A percentile compares a stretch with the other conserved stretches of the same genome.
phyloP scores from a whole-genome alignment of 169 alveolate genomes.

The Eimeria tenella region DNA sequence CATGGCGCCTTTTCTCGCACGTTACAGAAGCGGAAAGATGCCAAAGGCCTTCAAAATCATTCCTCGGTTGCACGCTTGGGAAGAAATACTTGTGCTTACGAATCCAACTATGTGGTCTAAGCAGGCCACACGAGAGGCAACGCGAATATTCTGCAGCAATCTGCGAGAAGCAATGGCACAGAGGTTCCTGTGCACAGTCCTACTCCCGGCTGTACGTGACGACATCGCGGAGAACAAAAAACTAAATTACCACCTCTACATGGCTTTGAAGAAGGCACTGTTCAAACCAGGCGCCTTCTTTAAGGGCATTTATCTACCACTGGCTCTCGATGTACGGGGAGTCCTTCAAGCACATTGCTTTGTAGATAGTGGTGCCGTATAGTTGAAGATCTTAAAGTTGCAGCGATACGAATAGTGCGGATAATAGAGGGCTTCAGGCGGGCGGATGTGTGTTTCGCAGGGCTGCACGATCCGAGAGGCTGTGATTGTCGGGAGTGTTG shows the following conservation, averaged over 20 bases:
- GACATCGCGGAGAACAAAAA: conserved; percentile 89
- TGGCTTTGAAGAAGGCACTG: conserved; percentile 91
- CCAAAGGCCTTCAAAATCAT: conserved; percentile 95
- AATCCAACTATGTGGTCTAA: conserved; percentile 95
- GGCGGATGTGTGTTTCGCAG: background rate
- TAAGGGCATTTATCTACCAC: conserved; percentile 95
- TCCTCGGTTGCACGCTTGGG: conserved; percentile 95
- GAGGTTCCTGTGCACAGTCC: conserved; percentile 84
- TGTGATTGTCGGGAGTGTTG: conserved; percentile 92
- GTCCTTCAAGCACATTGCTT: background rate
- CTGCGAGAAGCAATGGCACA: conserved; percentile 86
- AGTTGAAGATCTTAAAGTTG: too few species aligned
- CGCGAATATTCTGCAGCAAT: conserved; percentile 90
- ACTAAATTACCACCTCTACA: conserved; percentile 93
- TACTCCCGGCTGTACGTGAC: conserved; percentile 92
- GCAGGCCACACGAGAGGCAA: conserved; percentile 93
- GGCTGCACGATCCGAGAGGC: conserved; percentile 94
- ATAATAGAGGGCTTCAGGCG: too few species aligned
- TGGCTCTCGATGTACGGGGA: conserved; percentile 80
- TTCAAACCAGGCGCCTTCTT: conserved; percentile 97
- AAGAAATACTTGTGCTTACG: conserved; percentile 92
- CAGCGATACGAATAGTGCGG: too few species aligned
- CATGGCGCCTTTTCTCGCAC: conserved; percentile 86
- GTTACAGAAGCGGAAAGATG: conserved; percentile 93
- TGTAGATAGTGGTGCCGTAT: too few species aligned